Base-by-base conservation (phyloP, 2,329 filamentous ascomycete genomes). In the Lecanicillium sp. region DNA sequence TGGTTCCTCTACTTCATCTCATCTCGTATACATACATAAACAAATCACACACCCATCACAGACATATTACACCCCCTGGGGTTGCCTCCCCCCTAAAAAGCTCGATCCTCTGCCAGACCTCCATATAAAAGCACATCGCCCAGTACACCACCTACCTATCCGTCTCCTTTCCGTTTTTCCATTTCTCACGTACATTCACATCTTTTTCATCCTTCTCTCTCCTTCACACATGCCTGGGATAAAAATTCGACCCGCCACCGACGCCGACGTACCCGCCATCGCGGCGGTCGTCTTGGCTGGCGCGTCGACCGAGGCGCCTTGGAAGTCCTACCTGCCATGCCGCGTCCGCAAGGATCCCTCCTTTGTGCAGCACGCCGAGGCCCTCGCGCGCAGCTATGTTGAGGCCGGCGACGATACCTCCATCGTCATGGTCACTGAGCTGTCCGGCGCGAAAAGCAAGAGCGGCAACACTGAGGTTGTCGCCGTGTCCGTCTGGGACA, bases 401-500 rank as follows among this genome's bases (percentile, higher is more conserved):
- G 33, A 35, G 9, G 41, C 48, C 5, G 20, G 24, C 38, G 26
- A 29, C 17, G 21, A 35, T 5, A 19, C 40, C 15, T 48, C 29
- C 12, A 24, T 49, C 19, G 41, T 56, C 26, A 19, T 53, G 20
- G 52, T 55, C 1, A 45, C 42, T 19, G 54, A 55, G 47, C 37
- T 52, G 7, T 48, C 45, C 4, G 39, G 23, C 5, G 24, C 27
- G n/a, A 39, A 50, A 23, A 15, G 37, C 20, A 24, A 32, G 11
- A 24, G 20, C n/a, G 17, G 11, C 23, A 19, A 5, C n/a, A 12
- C 36, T 5, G 37, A 41, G 10, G 35, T 53, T 26, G 52, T 53
- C 3, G 44, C 53, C 10, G 52, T 48, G 7, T 44, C 49, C 5
- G 52, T 51, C 26, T 56, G 54, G 51, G 55, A 56, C 27, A 52